These are phyloP conservation scores for Coniochaeta pulveracea DNA, from an alignment of 2,329 filamentous ascomycete species.

Conservation along the genomic window DNA sequence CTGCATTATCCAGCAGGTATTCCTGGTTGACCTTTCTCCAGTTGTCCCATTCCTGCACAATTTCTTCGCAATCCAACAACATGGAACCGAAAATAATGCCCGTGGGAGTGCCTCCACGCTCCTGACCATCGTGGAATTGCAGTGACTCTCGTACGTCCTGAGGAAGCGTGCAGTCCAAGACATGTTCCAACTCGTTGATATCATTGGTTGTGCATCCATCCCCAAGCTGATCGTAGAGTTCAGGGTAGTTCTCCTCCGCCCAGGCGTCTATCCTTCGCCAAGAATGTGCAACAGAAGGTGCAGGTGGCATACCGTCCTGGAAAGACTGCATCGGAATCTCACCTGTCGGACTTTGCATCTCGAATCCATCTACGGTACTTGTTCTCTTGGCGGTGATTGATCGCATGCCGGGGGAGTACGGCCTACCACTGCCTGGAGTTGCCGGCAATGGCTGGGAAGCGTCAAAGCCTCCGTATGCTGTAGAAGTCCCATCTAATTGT, in stretches of 20 bases:
- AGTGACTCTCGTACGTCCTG: slow-evolving; percentile 89
- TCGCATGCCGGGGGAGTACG: slow-evolving; percentile 84
- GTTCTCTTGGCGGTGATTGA: slow-evolving; percentile 60
- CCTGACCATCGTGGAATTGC: slow-evolving; percentile 89
- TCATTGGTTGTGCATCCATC: slow-evolving; percentile 91
- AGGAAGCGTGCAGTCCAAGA: slow-evolving; percentile 86
- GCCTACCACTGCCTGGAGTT: slow-evolving; percentile 50
- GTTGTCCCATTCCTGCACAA: slow-evolving; percentile 94
- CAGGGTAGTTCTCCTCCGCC: slow-evolving; percentile 90
- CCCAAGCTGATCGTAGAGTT: slow-evolving; percentile 86
- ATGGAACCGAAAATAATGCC: slow-evolving; percentile 90
- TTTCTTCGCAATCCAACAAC: slow-evolving; percentile 96
- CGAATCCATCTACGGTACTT: slow-evolving; percentile 53
- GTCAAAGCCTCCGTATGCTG: slow-evolving; percentile 50
- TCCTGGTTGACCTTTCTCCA: slow-evolving; percentile 92
- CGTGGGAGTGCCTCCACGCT: slow-evolving; percentile 80
- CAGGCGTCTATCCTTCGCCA: slow-evolving; percentile 92
- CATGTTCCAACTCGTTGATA: slow-evolving; percentile 91
- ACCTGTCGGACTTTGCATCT: slow-evolving; percentile 56
- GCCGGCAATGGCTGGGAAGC: slow-evolving; percentile 31
- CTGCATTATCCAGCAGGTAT: slow-evolving; percentile 53
- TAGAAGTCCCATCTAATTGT: slow-evolving; percentile 37
- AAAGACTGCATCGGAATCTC: slow-evolving; percentile 98
- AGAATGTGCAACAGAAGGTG: slow-evolving; percentile 78
- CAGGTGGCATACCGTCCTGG: slow-evolving; percentile 78